Evolutionary conservation across 805 yeast species (phyloP), one percentile per base, ranked within the genome.

Genomic region (Myxozyma vanderwaltii): DNA sequence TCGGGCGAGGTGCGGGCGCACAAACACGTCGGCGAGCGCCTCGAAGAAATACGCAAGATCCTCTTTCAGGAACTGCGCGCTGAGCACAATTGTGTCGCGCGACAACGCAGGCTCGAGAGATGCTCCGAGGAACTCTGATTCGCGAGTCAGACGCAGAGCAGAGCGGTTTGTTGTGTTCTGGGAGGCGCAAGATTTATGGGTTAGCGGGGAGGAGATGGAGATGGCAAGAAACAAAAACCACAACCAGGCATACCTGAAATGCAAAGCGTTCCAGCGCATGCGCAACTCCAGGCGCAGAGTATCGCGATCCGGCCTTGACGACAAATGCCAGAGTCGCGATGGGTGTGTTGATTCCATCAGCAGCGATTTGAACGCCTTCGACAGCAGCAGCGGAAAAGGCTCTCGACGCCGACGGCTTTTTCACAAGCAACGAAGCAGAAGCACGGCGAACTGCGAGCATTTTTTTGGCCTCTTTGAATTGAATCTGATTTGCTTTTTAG

Each of bases 121-220:
- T 73, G 96, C 98, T 68, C 99, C 98, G 66, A 92, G 81, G 66
- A 94, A 83, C 79, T 92, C 99, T 52, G 91, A 79, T 79, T 94
- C 99, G 77, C 99, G 88, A 72, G 91, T 88, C 71, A 91, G 81
- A 79, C 98, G 88, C 73, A 94, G 81, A 24, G 94, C 96, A 19
- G 97, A 87, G 75, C 90, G 89, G 69, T 83, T 75, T 63, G 80
- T 80, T 58, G 96, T 90, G 81, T 88, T 86, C 73, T 87, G 31
- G 43, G 36, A 29, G 10, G 10, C 10, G 33, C 6, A 29, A 29
- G 33, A 29, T 29, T 7, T 29, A 10, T 7, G 33, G 6, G 10
- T 29, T 29, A 7, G 33, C 33, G 33, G 10, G 33, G 6, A 6
- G 33, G 33, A 6, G 33, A 7, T 10, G 33, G 33, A 29, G 10